Evolutionary conservation across 345 rosid species (phyloP).

Genomic region (Brassica juncea): DNA sequence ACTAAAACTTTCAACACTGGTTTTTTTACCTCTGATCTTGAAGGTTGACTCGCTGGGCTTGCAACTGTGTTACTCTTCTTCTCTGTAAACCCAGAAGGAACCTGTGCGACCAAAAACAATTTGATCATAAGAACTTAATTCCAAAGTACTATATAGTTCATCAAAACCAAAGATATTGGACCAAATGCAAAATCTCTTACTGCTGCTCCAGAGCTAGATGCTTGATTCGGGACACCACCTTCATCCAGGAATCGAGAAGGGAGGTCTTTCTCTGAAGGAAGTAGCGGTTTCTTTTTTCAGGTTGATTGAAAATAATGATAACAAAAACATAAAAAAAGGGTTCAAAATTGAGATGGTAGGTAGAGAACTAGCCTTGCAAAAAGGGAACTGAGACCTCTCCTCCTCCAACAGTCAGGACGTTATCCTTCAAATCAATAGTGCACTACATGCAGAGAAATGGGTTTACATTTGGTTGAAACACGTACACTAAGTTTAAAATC

Average conservation of each 20-base stretch:
- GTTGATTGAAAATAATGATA: background rate
- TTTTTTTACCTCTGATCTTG: slow-evolving; percentile 58
- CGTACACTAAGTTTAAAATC: background rate
- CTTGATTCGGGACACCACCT: slow-evolving; percentile 64
- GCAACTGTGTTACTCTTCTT: slow-evolving; percentile 43
- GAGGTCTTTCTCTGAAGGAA: slow-evolving; percentile 79
- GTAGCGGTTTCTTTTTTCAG: background rate
- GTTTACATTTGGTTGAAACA: slow-evolving; percentile 5
- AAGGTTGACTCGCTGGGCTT: slow-evolving; percentile 51
- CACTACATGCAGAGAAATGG: slow-evolving; percentile 50
- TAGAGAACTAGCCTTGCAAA: slow-evolving; percentile 69
- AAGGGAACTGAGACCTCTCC: slow-evolving; percentile 98
- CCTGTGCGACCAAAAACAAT: slow-evolving; percentile 27
- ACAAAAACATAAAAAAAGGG: background rate
- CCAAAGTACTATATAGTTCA: background rate
- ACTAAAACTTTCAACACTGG: background rate
- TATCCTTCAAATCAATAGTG: slow-evolving; percentile 86
- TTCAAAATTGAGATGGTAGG: slow-evolving; percentile 14
- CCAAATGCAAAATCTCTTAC: slow-evolving; percentile 43
- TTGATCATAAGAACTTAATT: background rate
- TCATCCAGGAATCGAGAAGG: slow-evolving; percentile 86
- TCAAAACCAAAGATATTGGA: background rate
- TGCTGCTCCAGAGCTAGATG: slow-evolving; percentile 78
- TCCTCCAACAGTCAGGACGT: slow-evolving; percentile 88
- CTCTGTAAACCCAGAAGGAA: slow-evolving; percentile 47